These are phyloP conservation scores for Stipa capillata DNA, from an alignment of 176 grass and related monocot genomes.

Conservation along the genomic window DNA sequence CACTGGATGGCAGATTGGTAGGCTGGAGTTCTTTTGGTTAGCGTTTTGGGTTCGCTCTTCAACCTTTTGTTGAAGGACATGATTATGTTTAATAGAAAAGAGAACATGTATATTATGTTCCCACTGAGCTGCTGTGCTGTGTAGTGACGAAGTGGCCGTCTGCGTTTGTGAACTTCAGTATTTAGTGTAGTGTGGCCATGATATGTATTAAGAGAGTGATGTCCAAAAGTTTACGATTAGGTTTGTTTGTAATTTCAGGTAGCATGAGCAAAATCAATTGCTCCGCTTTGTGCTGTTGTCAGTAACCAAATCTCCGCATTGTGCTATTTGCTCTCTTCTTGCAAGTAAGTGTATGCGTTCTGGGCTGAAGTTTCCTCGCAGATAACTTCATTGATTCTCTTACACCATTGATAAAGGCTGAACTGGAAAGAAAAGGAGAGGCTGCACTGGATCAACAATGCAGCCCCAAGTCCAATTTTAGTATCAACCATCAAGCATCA, in stretches of 20 bases:
- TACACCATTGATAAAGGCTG: no score
- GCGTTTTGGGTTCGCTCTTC: neutral
- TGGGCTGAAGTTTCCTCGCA: neutral
- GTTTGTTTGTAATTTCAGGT: neutral
- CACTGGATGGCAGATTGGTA: neutral
- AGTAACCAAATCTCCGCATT: neutral
- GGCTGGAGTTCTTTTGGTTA: neutral
- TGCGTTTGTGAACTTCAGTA: neutral
- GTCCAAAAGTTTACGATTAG: neutral
- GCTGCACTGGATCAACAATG: no score
- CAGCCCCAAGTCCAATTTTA: no score
- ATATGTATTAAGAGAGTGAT: neutral
- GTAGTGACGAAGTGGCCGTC: neutral
- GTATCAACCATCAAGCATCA: no score
- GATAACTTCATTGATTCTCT: neutral
- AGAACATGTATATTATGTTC: neutral
- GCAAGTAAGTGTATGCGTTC: neutral
- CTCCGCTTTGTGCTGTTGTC: neutral
- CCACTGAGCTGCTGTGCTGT: neutral
- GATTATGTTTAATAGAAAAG: neutral
- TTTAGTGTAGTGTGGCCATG: neutral
- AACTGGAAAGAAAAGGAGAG: no score
- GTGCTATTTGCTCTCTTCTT: neutral
- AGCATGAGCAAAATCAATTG: neutral
- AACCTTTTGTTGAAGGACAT: conserved; percentile 25